Evolutionary conservation across 2,329 filamentous ascomycete species (phyloP), one percentile per base, ranked within the genome.

Genomic region (Septoria petroselini): DNA sequence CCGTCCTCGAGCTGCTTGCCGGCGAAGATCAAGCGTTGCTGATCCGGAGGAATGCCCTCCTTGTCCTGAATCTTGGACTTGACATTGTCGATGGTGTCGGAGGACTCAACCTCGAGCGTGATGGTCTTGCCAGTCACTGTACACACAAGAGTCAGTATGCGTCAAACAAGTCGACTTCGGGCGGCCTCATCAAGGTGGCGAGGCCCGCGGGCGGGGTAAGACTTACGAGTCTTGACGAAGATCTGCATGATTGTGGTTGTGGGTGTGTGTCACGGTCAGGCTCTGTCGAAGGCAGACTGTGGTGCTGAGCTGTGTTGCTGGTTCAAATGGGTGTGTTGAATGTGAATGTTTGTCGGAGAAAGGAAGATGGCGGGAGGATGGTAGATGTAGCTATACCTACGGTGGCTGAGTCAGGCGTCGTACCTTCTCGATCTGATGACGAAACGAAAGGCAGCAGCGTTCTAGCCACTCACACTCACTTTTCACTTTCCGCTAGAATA

Each of bases 51-150:
- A 49, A 96, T 96, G 19, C 91, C 91, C 73, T 96, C 91, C 82
- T 96, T 96, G 67, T 96, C 91, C 73, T 96, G 91, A 35, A 96
- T 96, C 81, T 96, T 96, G 42, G 80, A 83, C 83, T 96, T 96
- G 31, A 96, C 91, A 56, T 95, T 95, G 77, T 95, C 90, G 72
- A 95, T 95, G 33, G 90, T 95, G 64, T 95, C 90, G 1, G 83
- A 87, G 12, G 78, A 81, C 68, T 84, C 81, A 6, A 84, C 81
- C 69, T 84, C 81, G 5, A 84, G 74, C 71, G 81, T 84, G 69
- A 84, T 84, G 56, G 81, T 84, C 75, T 84, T 83, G 64, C 81
- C 81, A 56, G 81, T 84, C 46, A 84, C 78, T 81, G 66, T 44
- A 42, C 59, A 37, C 40, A 21, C 34, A 23, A 4, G 12, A 58